phyloP scores from a whole-genome alignment of 2,329 filamentous ascomycete species.

The Meredithiella fracta region DNA sequence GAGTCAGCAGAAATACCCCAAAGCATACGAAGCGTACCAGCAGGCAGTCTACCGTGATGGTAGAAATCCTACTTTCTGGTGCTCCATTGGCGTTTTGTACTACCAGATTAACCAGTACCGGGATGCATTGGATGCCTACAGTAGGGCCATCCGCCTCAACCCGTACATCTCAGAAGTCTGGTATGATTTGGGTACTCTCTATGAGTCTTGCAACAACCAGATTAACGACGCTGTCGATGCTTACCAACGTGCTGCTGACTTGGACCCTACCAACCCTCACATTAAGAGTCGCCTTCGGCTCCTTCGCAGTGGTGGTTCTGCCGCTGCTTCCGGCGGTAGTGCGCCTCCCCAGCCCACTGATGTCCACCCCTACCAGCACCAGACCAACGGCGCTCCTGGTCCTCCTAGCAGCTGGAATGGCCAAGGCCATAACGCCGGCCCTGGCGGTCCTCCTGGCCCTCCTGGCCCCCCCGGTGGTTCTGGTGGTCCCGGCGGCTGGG shows the following conservation, averaged over 20 bases:
- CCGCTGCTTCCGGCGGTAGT: slow-evolving; percentile 48
- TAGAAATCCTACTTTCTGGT: slow-evolving; percentile 97
- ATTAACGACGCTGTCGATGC: slow-evolving; percentile 91
- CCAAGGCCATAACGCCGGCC: slow-evolving; percentile 25
- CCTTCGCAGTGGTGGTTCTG: slow-evolving; percentile 63
- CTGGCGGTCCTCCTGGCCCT: slow-evolving; percentile 40
- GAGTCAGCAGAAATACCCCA: slow-evolving; percentile 97
- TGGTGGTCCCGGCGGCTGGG: slow-evolving; percentile 31
- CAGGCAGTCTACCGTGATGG: slow-evolving; percentile 97
- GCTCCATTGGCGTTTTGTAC: slow-evolving; percentile 95
- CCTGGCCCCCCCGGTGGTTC: slow-evolving; percentile 24
- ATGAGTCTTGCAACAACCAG: slow-evolving; percentile 98
- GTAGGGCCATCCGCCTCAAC: slow-evolving; percentile 86
- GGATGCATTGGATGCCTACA: slow-evolving; percentile 93
- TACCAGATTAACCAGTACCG: slow-evolving; percentile 99
- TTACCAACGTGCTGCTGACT: slow-evolving; percentile 82
- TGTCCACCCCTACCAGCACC: slow-evolving; percentile 88
- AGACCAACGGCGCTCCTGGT: slow-evolving; percentile 63
- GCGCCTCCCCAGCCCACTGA: slow-evolving; percentile 83
- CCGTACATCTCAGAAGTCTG: slow-evolving; percentile 98
- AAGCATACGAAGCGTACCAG: slow-evolving; percentile 96
- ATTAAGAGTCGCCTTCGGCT: slow-evolving; percentile 91
- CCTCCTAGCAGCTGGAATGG: slow-evolving; percentile 79
- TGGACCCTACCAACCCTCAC: slow-evolving; percentile 83
- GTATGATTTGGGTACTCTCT: slow-evolving; percentile 96